Evolutionary conservation across 768 basidiomycete species (phyloP), one percentile per base, ranked within the genome.

Genomic region (Russula sp.): DNA sequence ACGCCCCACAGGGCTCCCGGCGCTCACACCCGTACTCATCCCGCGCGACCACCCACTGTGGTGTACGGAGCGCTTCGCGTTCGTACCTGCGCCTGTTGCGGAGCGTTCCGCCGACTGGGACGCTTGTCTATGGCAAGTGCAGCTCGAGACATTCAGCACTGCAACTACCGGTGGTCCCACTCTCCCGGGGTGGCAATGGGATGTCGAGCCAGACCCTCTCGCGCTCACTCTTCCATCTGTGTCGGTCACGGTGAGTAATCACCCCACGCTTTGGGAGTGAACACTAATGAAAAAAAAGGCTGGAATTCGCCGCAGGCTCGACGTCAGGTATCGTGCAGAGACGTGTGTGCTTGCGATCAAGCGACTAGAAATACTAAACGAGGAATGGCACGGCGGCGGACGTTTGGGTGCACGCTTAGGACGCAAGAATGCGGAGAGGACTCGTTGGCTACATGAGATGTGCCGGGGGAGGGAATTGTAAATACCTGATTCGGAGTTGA

Each of bases 41-140:
- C 70, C 66, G 63, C 76, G 68, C 68, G 74, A 83, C 66, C 73
- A 82, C 65, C 74, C 78, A 1, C 69, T 80, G 9, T 88, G 86
- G 86, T 88, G 86, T 66, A 78, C 81, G 2, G 85, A 87, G 62
- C 78, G 84, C 42, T 75, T 80, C 60, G 81, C 83, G 62, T 63
- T 67, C 31, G 54, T 47, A 8, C 31, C 64, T n/a, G 61, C 59
- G 34, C 66, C 78, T 18, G 70, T 73, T 51, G 71, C 73, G 39
- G 77, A 80, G 27, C 82, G 84, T 22, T 63, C 67, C 1, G 71
- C 76, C 4, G 84, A 86, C 62, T 88, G 86, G 86, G 75, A 78
- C 39, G 83, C 85, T 62, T 88, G 86, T 70, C 71, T 87, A 14
- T 88, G 86, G 85, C 82, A 84, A 67, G 62, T 86, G 61, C 82